Evolutionary conservation across 768 basidiomycete genomes (phyloP).

Genomic region (Lentinula boryana): DNA sequence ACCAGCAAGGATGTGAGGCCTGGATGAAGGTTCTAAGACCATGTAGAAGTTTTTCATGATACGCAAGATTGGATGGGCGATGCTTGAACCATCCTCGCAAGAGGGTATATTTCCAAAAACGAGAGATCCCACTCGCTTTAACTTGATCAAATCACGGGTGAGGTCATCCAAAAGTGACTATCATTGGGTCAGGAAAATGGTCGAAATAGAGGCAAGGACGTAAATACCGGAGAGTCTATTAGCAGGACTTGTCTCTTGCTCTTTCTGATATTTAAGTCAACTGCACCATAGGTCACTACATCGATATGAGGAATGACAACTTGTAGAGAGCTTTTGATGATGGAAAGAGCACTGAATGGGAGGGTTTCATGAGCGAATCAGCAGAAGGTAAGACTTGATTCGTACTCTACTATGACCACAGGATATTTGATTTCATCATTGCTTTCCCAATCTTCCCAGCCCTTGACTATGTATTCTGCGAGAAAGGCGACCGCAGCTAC

Average conservation of each 20-base stretch:
- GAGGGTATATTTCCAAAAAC: background rate
- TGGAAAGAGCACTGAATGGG: background rate
- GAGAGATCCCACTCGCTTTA: background rate
- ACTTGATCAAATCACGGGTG: background rate
- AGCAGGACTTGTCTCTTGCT: background rate
- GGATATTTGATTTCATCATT: background rate
- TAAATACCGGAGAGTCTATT: background rate
- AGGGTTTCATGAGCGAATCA: background rate
- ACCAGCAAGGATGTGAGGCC: conserved; percentile 16
- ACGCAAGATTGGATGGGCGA: background rate
- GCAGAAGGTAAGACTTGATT: background rate
- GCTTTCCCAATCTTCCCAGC: conserved; percentile 12
- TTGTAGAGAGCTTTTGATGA: background rate
- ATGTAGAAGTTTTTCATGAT: background rate
- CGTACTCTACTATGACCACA: conserved; percentile 1
- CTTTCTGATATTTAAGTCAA: background rate
- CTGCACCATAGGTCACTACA: background rate
- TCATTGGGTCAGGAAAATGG: background rate
- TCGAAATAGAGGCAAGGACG: background rate
- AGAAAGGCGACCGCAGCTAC: conserved; percentile 22
- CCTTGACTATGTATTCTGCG: conserved; percentile 21
- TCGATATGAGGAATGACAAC: background rate
- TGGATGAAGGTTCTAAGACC: background rate
- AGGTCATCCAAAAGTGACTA: background rate
- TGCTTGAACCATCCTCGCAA: background rate